phyloP scores from a whole-genome alignment of 352 stramenopile species.

The Phytophthora multivora region DNA sequence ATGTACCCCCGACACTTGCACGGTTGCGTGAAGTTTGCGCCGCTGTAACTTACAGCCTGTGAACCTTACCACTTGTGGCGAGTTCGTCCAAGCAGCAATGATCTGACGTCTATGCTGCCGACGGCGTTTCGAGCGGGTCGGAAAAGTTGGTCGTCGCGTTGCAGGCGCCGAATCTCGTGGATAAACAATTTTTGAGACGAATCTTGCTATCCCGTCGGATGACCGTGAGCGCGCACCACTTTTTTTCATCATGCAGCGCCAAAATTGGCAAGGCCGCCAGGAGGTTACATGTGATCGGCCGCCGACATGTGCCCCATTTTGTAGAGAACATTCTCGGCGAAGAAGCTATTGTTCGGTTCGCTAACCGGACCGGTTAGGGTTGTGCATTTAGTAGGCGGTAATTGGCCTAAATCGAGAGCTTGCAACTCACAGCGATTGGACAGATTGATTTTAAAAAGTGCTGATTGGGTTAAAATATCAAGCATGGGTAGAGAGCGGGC shows the following conservation, averaged over 20 bases:
- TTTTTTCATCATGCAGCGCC: constrained; percentile 7
- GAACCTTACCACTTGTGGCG: too few relatives aligned
- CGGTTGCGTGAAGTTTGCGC: too few relatives aligned
- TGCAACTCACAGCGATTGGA: neutral
- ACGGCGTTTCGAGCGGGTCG: constrained; percentile 13
- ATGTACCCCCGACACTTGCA: neutral
- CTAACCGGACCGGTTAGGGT: constrained; percentile 28
- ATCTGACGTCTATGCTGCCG: neutral
- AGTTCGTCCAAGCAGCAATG: neutral
- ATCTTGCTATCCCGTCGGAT: constrained; percentile 12
- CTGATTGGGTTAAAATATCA: constrained; percentile 15
- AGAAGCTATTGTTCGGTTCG: constrained; percentile 10
- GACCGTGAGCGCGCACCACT: neutral
- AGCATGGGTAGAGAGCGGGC: constrained; percentile 24
- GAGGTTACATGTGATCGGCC: constrained; percentile 9
- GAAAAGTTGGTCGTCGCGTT: constrained; percentile 19
- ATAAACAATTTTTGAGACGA: constrained; percentile 21
- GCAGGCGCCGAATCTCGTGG: constrained; percentile 22
- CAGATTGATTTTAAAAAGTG: neutral
- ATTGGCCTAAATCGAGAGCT: constrained; percentile 1
- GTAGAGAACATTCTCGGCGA: constrained; percentile 24
- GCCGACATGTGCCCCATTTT: neutral
- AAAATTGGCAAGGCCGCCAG: constrained; percentile 1
- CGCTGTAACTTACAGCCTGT: too few relatives aligned
- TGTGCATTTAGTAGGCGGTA: neutral